A percentile compares a stretch with the other conserved stretches of the same genome.
phyloP scores from a whole-genome alignment of 208 protist genomes.

The Plasmodiophora brassicae region DNA sequence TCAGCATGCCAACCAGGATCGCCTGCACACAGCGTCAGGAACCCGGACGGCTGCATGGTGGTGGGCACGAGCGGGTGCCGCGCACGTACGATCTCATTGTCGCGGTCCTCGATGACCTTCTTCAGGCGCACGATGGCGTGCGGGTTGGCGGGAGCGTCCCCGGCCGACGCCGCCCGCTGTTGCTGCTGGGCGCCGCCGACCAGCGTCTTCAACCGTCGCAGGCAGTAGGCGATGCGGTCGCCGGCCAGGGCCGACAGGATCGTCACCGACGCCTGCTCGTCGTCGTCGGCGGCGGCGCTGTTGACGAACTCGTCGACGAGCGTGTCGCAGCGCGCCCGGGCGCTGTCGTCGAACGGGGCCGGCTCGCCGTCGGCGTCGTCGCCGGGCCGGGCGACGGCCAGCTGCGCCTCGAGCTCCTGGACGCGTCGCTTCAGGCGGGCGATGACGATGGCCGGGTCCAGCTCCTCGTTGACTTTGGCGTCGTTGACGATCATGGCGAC shows the following conservation, averaged over 20 bases:
- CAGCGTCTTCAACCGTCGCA: not conserved
- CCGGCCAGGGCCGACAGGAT: not conserved
- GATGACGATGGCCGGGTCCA: constrained; percentile 79
- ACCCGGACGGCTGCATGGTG: too few species aligned
- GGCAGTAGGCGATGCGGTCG: not conserved
- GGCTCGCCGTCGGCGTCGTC: not conserved
- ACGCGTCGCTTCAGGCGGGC: constrained; percentile 68
- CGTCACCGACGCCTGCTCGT: not conserved
- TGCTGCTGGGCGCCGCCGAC: too few species aligned
- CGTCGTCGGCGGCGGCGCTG: not conserved
- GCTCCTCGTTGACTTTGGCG: constrained; percentile 69
- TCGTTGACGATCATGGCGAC: constrained; percentile 63
- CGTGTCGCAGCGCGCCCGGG: not conserved
- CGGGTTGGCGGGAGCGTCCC: not conserved
- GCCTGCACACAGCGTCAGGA: not conserved
- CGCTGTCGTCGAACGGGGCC: not conserved
- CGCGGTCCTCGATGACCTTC: not conserved
- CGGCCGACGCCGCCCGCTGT: not conserved
- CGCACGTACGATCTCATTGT: not conserved
- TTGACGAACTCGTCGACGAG: not conserved
- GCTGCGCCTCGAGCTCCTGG: constrained; percentile 7
- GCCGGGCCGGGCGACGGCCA: not conserved
- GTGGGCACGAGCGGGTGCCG: not conserved
- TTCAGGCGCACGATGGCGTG: not conserved
- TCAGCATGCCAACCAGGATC: not conserved